Evolutionary conservation across 257 asterid species (phyloP), one percentile per base, ranked within the genome.

Genomic region (Rehmannia glutinosa): DNA sequence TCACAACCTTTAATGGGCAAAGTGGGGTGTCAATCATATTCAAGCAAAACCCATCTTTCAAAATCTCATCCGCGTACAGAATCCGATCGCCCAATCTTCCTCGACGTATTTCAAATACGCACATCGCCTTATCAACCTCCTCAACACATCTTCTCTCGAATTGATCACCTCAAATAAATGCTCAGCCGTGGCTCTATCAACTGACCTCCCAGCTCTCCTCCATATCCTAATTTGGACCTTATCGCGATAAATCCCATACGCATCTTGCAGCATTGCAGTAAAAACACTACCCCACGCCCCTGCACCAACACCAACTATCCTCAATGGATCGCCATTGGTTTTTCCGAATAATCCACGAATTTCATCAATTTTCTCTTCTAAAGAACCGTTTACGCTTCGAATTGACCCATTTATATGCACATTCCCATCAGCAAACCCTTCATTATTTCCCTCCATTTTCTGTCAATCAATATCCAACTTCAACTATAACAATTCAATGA

Each of bases 211-310:
- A 2, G 89, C 73, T 60, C 98, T 82, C 73, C 97, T 83, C 98
- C 97, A 93, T 78, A 93, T 82, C 78, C 98, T 69, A 61, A 93
- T 78, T 71, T 90, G 96, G 69, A 90, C 78, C 82, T 90, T 93
- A 25, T 93, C 96, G 0, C 97, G 87, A 23, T 84, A 78, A 65
- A 50, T 51, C 9, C 92, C 96, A 20, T 93, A 93, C 12, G 87
- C 84, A 57, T 93, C 96, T 70, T 93, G 98, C 33, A 93, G 84
- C 94, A 93, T 73, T 20, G 98, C 97, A 6, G 81, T 83, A 76
- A 93, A 93, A 3, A 90, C 98, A 72, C 97, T 86, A 7, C 98
- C 98, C 97, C 98, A 93, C 15, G 98, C 98, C 55, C 97, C 98
- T 11, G 96, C 98, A 13, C 97, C 97, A 0, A 93, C 87, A 21